Evolutionary conservation across 495 filamentous ascomycete species (phyloP), one percentile per base, ranked within the genome.

Genomic region (Gamarada debralockiae): DNA sequence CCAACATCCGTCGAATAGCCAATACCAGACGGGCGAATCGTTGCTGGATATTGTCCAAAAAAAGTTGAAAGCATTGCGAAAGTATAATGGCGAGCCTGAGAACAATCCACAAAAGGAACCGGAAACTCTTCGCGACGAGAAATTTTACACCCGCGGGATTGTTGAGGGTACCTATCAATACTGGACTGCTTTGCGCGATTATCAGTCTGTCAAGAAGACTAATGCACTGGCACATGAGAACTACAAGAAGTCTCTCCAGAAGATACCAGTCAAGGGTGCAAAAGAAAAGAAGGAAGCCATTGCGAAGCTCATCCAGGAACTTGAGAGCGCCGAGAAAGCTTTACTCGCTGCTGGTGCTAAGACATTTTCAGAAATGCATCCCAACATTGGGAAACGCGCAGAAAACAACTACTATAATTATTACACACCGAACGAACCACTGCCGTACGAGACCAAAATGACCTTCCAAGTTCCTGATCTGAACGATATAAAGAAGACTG

Each of bases 291-390:
- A 65, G 36, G 65, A 60, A 2, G 77, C 71, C 1, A 69, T 87
- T 25, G 24, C 69, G 10, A 63, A 67, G 8, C 55, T 82, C 6
- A 66, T 81, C 33, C 48, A 51, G 0, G 70, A 80, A 3, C 77
- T 82, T 27, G 69, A 81, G 54, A 59, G 72, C 21, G 61, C 86
- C 3, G 79, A 85, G 56, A 50, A 64, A 1, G 57, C 65, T 0
- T 64, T 92, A 34, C 27, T 83, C 3, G 67, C 65, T 12, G 75
- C 68, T 34, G 80, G 75, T 0, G 87, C 79, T 13, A 89, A 89
- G 64, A 77, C 78, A 0, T 89, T 83, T 60, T 41, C 62, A 17
- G 76, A 92, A 48, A 65, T 86, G 17, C 68, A 83, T 64, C 85
- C 87, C 0, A 71, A 82, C 1, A 65, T 69, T 27, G 48, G 66